These are phyloP conservation scores for Hawksworthiomyces lignivorus DNA, from an alignment of 2,329 filamentous ascomycete genomes.

Conservation along the genomic window DNA sequence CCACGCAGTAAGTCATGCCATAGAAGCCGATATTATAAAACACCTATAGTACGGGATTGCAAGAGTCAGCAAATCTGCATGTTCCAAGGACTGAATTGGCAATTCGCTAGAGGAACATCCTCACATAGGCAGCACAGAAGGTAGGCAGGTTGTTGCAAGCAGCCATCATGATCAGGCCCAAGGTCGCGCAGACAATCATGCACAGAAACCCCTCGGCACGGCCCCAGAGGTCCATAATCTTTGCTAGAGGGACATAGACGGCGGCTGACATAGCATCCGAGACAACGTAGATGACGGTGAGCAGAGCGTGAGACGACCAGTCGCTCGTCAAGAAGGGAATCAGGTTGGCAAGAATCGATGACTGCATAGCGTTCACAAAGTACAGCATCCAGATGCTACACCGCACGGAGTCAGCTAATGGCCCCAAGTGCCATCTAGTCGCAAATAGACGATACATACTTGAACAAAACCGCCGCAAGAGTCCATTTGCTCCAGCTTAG, in stretches of 20 bases:
- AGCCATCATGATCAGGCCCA: conserved; percentile 34
- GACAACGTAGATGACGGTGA: neutral
- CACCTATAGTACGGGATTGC: no score
- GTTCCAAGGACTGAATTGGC: no score
- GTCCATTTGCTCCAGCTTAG: conserved; percentile 3
- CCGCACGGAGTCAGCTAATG: no score
- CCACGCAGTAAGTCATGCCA: conserved; percentile 36
- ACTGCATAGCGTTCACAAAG: conserved; percentile 5
- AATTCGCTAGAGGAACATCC: conserved; percentile 37
- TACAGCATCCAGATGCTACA: conserved; percentile 4
- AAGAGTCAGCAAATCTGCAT: no score
- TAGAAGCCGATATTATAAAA: conserved; percentile 52
- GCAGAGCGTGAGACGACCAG: neutral
- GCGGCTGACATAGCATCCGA: conserved; percentile 1
- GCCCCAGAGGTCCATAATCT: conserved; percentile 41
- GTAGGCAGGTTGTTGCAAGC: conserved; percentile 37
- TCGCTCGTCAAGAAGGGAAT: conserved; percentile 1
- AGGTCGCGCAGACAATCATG: conserved; percentile 33
- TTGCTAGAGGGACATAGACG: conserved; percentile 43
- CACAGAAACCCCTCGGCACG: conserved; percentile 36
- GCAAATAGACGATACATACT: no score
- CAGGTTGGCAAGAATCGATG: neutral
- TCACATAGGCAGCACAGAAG: conserved; percentile 44
- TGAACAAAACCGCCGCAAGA: neutral
- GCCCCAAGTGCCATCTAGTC: no score